A percentile compares a stretch with the other conserved stretches of the same genome.
These are phyloP conservation scores for Irpex sp. DNA, from an alignment of 1,284 basidiomycete species.

Conservation along the genomic window DNA sequence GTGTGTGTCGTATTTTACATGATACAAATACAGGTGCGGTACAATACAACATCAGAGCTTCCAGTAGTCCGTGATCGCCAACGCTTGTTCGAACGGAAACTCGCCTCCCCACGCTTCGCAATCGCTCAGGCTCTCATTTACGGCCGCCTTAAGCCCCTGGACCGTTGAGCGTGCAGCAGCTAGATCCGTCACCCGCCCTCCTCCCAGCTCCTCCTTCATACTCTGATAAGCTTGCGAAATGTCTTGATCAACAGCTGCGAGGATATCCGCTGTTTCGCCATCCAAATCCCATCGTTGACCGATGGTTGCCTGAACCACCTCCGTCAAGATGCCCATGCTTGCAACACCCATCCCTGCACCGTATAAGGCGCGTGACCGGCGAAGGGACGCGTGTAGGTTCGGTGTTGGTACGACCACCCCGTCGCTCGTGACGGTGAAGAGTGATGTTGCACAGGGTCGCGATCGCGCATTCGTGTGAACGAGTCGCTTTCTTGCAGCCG, in stretches of 20 bases:
- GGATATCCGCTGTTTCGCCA: constrained; percentile 48
- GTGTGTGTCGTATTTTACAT: not conserved
- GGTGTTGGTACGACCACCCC: constrained; percentile 41
- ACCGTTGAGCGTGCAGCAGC: constrained; percentile 42
- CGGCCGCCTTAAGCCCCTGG: constrained; percentile 41
- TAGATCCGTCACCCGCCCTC: constrained; percentile 47
- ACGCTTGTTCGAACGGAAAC: constrained; percentile 66
- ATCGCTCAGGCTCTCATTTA: constrained; percentile 50
- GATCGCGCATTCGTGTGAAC: constrained; percentile 32
- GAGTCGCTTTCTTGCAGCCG: constrained; percentile 57
- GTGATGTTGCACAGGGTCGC: constrained; percentile 16
- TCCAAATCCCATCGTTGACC: constrained; percentile 61
- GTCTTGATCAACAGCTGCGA: constrained; percentile 67
- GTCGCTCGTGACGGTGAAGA: constrained; percentile 39
- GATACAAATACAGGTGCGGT: not conserved
- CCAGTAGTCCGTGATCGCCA: constrained; percentile 56
- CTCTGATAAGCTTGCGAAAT: constrained; percentile 79
- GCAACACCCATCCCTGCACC: constrained; percentile 73
- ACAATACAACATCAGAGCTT: constrained; percentile 37
- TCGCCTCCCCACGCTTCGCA: constrained; percentile 61
- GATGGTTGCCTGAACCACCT: constrained; percentile 53
- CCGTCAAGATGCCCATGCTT: constrained; percentile 50
- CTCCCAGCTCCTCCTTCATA: constrained; percentile 63
- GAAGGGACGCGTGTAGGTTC: constrained; percentile 47
- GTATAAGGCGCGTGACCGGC: constrained; percentile 60